Base-by-base conservation (phyloP, 2,329 filamentous ascomycete species). In the Tolypocladium endophyticum region DNA sequence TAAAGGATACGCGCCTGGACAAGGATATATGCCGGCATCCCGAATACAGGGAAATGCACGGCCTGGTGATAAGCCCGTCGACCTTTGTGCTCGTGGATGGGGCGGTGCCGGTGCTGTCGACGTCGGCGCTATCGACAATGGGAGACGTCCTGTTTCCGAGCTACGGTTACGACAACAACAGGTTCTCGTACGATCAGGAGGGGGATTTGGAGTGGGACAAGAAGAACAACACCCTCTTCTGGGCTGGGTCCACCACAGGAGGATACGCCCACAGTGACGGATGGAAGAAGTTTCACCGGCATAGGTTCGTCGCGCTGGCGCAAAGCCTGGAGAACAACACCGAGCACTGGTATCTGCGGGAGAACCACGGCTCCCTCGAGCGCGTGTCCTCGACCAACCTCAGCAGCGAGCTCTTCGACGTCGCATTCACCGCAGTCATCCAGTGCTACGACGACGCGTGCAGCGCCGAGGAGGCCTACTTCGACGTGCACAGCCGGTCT, bases 241-340 rank as follows among this genome's bases (percentile, higher is more conserved):
- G 83, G 83, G 76, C 78, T 0, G 83, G 83, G 0, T 81, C 78
- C 0, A 82, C 75, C 0, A 84, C 82, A 0, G 83, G 82, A 2
- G 80, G 76, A 0, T 76, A 71, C 45, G 71, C 69, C 0, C 61
- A 62, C 0, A 66, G 70, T 12, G 62, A 68, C 1, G 59, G 66
- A 0, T 82, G 79, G 79, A 63, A 62, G 1, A 56, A 68, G 1
- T 76, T 73, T 47, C 81, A 84, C 25, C 75, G 82, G 1, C 79
- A 83, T 64, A 66, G 79, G 61, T 74, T 79, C 60, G 72, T 79
- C 2, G 50, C 60, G 9, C 60, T 78, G 5, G 70, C 71, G 0
- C 74, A 76, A 50, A 72, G 74, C 16, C 58, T 73, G 1, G 63
- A 63, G 0, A n/a, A 36, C 23, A 33, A 23, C 0, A 59, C 60